Percentiles rank a stretch among this genome's conserved stretches.
Conservation (phyloP, 768 basidiomycete species). For the Leccinum incarnatum region DNA sequence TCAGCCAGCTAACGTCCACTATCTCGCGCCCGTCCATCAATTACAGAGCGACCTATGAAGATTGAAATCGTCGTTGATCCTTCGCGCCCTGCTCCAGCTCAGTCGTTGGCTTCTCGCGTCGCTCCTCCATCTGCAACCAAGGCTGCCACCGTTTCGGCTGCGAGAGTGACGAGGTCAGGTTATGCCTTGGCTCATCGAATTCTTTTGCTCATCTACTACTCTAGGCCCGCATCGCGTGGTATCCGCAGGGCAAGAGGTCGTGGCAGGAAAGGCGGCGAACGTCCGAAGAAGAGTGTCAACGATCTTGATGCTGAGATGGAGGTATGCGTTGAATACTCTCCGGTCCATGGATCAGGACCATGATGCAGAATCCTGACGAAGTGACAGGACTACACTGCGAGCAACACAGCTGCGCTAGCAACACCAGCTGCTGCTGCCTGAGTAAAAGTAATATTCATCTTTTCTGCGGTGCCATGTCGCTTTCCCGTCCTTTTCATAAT, state of each 20-base stretch:
- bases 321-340: conserved; percentile 44
- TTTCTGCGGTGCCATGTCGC: background rate
- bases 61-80: conserved; percentile 97
- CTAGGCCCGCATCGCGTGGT: conserved; percentile 35
- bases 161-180: conserved; percentile 37
- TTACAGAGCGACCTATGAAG: conserved; percentile 94
- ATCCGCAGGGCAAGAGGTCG: conserved; percentile 48
- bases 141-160: conserved; percentile 15
- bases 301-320: conserved; percentile 99
- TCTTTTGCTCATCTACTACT: conserved; percentile 7
- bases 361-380: background rate
- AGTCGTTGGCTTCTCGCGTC: conserved; percentile 81
- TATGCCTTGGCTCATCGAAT: background rate
- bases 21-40: conserved; percentile 33
- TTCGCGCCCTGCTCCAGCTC: conserved; percentile 53
- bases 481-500: background rate
- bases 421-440: conserved; percentile 39
- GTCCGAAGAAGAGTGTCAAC: conserved; percentile 77
- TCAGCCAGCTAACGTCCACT: conserved; percentile 36
- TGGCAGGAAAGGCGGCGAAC: conserved; percentile 47
- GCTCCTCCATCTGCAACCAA: conserved; percentile 57
- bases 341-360: too few species aligned
- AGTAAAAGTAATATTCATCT: background rate
- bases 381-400: conserved; percentile 65
- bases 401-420: conserved; percentile 43